phyloP scores from a whole-genome alignment of 1,284 basidiomycete species.

The Marasmius tenuissimus region DNA sequence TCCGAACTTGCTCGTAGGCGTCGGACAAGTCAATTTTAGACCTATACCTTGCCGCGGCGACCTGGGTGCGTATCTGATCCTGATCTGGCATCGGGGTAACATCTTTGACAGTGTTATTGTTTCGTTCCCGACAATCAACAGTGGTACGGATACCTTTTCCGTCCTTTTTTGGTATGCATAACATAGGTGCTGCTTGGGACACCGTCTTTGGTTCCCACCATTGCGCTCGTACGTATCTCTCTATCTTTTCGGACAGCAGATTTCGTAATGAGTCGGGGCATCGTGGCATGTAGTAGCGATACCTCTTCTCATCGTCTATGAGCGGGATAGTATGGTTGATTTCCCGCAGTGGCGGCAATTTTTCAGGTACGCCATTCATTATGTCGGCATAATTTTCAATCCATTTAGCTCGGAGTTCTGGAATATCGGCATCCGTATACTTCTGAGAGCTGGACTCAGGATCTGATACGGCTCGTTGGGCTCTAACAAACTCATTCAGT shows the following conservation, averaged over 20 bases:
- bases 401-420: not conserved
- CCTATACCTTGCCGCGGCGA: constrained; percentile 22
- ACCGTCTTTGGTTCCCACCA: too few relatives aligned
- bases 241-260: constrained; percentile 27
- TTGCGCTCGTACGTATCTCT: constrained; percentile 24
- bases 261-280: constrained; percentile 25
- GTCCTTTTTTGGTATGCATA: too few relatives aligned
- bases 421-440: not conserved
- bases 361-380: not conserved
- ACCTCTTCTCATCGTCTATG: constrained; percentile 22
- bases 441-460: not conserved
- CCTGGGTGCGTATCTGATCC: constrained; percentile 29
- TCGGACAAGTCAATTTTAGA: constrained; percentile 35
- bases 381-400: not conserved
- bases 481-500: not conserved
- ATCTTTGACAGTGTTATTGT: constrained; percentile 36
- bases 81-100: constrained; percentile 38
- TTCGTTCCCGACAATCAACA: too few relatives aligned
- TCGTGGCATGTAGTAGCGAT: constrained; percentile 23
- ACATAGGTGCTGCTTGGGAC: too few relatives aligned
- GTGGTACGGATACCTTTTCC: too few relatives aligned
- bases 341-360: not conserved
- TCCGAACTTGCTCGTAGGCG: constrained; percentile 31
- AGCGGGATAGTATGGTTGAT: constrained; percentile 28
- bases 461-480: not conserved